Evolutionary conservation across 495 filamentous ascomycete genomes (phyloP).

Genomic region (Astrothelium subdiscretum): DNA sequence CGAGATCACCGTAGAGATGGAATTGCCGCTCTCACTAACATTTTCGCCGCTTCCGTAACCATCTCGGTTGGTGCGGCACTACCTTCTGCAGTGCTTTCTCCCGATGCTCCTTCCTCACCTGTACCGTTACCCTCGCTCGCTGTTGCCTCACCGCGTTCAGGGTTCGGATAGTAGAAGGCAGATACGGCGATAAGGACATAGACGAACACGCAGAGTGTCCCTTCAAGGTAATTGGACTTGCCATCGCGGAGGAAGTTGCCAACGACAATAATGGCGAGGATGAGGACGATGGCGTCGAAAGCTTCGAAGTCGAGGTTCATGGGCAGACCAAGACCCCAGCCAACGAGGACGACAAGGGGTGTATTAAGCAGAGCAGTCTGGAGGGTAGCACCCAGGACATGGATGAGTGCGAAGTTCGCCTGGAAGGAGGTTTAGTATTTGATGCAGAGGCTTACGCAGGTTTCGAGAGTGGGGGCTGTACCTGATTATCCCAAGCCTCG

Average conservation of each 20-base stretch:
- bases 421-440: neutral
- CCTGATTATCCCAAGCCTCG: constrained; percentile 77
- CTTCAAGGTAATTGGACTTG: constrained; percentile 38
- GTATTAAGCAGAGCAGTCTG: constrained; percentile 87
- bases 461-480: constrained; percentile 18
- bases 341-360: constrained; percentile 70
- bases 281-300: constrained; percentile 79
- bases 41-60: neutral
- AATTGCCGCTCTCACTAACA: neutral
- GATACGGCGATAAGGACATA: constrained; percentile 53
- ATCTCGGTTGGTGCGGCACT: neutral
- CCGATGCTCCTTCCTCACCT: neutral
- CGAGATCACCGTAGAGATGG: neutral
- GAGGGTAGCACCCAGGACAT: constrained; percentile 77
- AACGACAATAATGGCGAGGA: constrained; percentile 77
- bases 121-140: neutral
- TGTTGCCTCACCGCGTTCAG: constrained; percentile 6
- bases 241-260: constrained; percentile 35
- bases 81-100: neutral
- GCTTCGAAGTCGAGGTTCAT: constrained; percentile 82
- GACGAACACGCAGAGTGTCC: constrained; percentile 50
- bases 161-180: constrained; percentile 52
- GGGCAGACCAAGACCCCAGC: constrained; percentile 59
- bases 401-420: constrained; percentile 76
- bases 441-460: neutral